Percentiles rank a stretch among this genome's conserved stretches.
These are phyloP conservation scores for Zygoascus flipseniorum DNA, from an alignment of 805 yeast genomes.

Conservation along the genomic window DNA sequence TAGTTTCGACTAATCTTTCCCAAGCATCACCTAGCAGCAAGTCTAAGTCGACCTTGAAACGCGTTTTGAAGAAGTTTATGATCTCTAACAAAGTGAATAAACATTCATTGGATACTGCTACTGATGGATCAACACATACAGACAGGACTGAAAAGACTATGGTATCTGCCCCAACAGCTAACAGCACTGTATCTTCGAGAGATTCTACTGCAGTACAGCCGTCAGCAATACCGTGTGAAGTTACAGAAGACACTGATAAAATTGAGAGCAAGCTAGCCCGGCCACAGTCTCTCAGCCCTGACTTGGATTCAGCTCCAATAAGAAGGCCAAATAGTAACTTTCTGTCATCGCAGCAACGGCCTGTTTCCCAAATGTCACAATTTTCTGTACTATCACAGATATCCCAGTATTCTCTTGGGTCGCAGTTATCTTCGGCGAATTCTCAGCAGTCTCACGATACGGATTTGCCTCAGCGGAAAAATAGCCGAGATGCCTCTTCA, in stretches of 20 bases:
- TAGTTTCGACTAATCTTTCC: neutral
- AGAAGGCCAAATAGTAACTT: neutral
- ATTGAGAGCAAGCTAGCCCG: neutral
- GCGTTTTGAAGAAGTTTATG: neutral
- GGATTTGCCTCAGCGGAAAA: constrained; percentile 1
- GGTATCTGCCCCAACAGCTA: neutral
- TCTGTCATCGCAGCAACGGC: constrained; percentile 28
- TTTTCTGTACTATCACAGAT: constrained; percentile 40
- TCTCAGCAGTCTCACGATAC: constrained; percentile 16
- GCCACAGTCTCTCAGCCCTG: neutral
- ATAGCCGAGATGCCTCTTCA: neutral
- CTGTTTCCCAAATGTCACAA: constrained; percentile 45
- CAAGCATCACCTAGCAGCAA: neutral
- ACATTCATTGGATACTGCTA: neutral
- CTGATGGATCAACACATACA: neutral
- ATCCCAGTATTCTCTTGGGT: constrained; percentile 43
- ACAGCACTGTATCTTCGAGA: neutral
- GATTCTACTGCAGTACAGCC: neutral
- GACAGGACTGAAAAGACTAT: neutral
- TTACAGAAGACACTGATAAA: neutral
- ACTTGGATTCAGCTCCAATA: neutral
- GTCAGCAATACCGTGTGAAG: neutral
- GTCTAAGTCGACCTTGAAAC: neutral
- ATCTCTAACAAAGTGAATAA: neutral
- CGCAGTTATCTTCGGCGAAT: constrained; percentile 19